A percentile compares a stretch with the other conserved stretches of the same genome.
Evolutionary conservation across 2,329 filamentous ascomycete species (phyloP).

Genomic region (Ophiostoma sp.): DNA sequence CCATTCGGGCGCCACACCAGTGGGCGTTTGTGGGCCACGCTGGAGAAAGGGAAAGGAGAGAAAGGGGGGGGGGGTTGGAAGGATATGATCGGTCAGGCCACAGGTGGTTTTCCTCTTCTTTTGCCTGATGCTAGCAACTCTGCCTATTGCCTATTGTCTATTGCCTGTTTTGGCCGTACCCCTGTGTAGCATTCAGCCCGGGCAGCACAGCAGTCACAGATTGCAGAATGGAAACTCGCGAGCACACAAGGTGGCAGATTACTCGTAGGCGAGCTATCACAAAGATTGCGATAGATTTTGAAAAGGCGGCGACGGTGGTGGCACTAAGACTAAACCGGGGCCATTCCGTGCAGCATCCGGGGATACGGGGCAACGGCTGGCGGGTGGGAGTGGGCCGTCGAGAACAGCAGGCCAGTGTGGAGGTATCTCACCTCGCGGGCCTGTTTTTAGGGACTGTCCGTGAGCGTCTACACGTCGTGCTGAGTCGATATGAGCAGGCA

Average conservation of each 20-base stretch:
- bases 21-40: too few relatives aligned
- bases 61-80: too few relatives aligned
- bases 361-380: slow-evolving; percentile 26
- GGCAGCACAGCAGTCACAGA: not conserved
- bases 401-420: not conserved
- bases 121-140: slow-evolving; percentile 8
- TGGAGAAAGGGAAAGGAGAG: too few relatives aligned
- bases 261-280: not conserved
- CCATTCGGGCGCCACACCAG: too few relatives aligned
- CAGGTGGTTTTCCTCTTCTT: not conserved
- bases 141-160: slow-evolving; percentile 14
- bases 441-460: not conserved
- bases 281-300: not conserved
- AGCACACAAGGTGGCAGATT: not conserved
- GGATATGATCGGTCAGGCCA: not conserved
- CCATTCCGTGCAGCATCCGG: slow-evolving; percentile 22
- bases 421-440: not conserved
- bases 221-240: not conserved
- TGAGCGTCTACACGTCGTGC: not conserved
- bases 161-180: slow-evolving; percentile 1
- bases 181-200: slow-evolving; percentile 7
- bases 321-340: slow-evolving; percentile 22
- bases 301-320: slow-evolving; percentile 2
- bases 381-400: slow-evolving; percentile 20
- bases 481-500: not conserved